phyloP scores from a whole-genome alignment of 805 yeast species.

The Soucietia sequanensis region DNA sequence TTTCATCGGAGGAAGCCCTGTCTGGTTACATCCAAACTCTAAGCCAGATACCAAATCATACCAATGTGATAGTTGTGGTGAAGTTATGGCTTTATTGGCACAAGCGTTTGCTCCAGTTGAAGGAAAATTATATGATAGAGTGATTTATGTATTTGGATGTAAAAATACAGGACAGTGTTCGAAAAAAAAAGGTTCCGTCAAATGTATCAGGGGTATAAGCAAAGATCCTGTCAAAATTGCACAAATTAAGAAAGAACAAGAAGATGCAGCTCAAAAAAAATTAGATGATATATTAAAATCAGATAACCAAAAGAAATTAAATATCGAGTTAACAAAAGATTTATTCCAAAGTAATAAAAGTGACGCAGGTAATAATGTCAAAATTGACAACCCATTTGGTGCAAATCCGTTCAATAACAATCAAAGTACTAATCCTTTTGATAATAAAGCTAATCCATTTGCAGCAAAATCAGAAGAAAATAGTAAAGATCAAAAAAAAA shows the following conservation, averaged over 20 bases:
- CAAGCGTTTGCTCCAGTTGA: slow-evolving; percentile 84
- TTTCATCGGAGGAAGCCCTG: slow-evolving; percentile 70
- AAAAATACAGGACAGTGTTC: slow-evolving; percentile 54
- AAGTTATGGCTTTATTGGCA: slow-evolving; percentile 61
- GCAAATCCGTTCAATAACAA: slow-evolving; percentile 39
- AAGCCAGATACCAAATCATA: slow-evolving; percentile 53
- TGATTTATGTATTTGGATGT: slow-evolving; percentile 79
- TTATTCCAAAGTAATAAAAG: slow-evolving; percentile 25
- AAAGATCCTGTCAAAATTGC: slow-evolving; percentile 54
- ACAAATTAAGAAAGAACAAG: slow-evolving; percentile 34
- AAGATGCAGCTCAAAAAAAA: slow-evolving; percentile 25
- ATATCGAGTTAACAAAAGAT: slow-evolving; percentile 41
- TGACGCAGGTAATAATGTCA: slow-evolving; percentile 5
- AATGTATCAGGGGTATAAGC: slow-evolving; percentile 73
- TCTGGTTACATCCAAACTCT: slow-evolving; percentile 65
- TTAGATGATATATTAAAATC: slow-evolving; percentile 40
- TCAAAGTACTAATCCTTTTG: slow-evolving; percentile 19
- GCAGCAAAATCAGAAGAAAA: too few relatives aligned
- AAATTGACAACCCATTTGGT: slow-evolving; percentile 26
- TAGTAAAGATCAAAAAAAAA: slow-evolving; percentile 4
- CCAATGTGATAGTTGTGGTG: slow-evolving; percentile 65
- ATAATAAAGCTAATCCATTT: slow-evolving; percentile 1
- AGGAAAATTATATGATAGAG: slow-evolving; percentile 71
- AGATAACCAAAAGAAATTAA: slow-evolving; percentile 42
- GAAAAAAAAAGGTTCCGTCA: slow-evolving; percentile 65